Evolutionary conservation across 441 rosid species (phyloP), one percentile per base, ranked within the genome.

Genomic region (Croton laevigatus): DNA sequence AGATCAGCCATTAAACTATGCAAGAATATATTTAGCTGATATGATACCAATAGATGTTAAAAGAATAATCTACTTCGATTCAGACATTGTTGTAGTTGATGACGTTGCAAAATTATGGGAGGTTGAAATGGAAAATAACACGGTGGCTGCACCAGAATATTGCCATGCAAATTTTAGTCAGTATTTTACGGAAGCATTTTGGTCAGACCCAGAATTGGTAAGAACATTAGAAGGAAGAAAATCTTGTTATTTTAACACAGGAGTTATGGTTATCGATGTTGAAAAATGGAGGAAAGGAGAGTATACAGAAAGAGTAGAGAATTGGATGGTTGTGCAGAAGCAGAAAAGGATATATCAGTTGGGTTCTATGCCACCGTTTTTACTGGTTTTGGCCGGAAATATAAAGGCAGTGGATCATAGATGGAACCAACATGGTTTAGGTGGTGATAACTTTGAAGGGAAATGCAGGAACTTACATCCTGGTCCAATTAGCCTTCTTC

Each of bases 351-450:
- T 87, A 5, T 88, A 92, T 13, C 85, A 87, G 12, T 73, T 90
- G 69, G 97, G 94, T 34, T 88, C 94, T 11, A 64, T 92, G 70
- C 96, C 96, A 5, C 97, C 94, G 5, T 86, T 92, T 66, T 59
- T 87, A 77, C 77, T 90, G 9, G 88, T 87, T 52, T 75, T 92
- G 36, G 97, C 91, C 0, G 94, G 96, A 42, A 85, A 87, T 22
- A 84, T 92, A 0, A 86, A 88, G 80, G 82, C 90, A 0, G 89
- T 92, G 23, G 73, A 85, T 59, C 97, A 90, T 19, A 67, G 97
- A 54, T 92, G 97, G 97, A 92, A 88, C 79, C 96, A 92, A 61
- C 94, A 91, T 59, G 97, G 95, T 5, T 71, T 91, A 4, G 97
- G 90, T 8, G 96, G 94, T 0, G 97, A 88, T 64, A 88, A 90